Percentiles rank a stretch among this genome's conserved stretches.
phyloP scores from a whole-genome alignment of 108 stramenopile species.

The Cyclotella cryptica region DNA sequence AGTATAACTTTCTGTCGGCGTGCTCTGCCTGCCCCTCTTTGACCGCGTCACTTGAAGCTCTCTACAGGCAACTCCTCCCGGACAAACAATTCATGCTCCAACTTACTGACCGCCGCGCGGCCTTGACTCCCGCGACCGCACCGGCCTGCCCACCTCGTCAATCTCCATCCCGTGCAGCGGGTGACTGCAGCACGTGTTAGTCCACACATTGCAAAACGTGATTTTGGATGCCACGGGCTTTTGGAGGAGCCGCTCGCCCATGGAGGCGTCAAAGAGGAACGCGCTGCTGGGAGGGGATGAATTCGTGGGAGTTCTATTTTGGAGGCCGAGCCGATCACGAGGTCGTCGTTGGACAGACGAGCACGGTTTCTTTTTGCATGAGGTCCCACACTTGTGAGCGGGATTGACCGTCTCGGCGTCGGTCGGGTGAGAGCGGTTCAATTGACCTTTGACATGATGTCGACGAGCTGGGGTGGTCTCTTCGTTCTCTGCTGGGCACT shows the following conservation, averaged over 20 bases:
- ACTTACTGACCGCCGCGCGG: constrained; percentile 97
- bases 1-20: too few relatives aligned
- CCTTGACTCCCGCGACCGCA: constrained; percentile 88
- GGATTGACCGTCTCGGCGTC: constrained; percentile 51
- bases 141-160: constrained; percentile 81
- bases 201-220: constrained; percentile 99
- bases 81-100: constrained; percentile 95
- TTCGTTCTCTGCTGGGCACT: constrained; percentile 63
- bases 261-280: constrained; percentile 93
- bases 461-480: not conserved
- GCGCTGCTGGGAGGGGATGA: constrained; percentile 81
- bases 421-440: constrained; percentile 45
- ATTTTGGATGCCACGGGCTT: constrained; percentile 95
- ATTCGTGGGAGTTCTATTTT: constrained; percentile 79
- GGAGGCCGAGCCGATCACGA: constrained; percentile 79
- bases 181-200: constrained; percentile 99
- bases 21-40: too few relatives aligned
- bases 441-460: constrained; percentile 50
- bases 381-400: constrained; percentile 69
- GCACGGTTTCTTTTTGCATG: constrained; percentile 87
- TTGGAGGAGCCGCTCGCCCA: constrained; percentile 91
- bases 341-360: constrained; percentile 81
- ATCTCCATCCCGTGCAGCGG: constrained; percentile 93
- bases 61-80: constrained; percentile 61
- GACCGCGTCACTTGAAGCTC: constrained; percentile 95